Evolutionary conservation across 2,329 filamentous ascomycete species (phyloP).

Genomic region (Talaromyces sp.): DNA sequence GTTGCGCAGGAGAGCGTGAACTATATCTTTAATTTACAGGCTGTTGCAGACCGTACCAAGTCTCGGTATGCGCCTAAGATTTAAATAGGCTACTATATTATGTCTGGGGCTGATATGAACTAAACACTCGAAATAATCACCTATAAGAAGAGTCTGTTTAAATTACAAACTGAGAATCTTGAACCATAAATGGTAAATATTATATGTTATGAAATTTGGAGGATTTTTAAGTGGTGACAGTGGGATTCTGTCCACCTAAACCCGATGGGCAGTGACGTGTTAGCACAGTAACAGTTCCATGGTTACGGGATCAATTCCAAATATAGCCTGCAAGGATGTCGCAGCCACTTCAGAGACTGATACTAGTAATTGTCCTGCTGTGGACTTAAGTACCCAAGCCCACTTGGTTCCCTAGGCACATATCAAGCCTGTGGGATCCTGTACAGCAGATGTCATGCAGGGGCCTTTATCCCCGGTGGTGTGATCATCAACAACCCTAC

Average conservation of each 20-base stretch:
- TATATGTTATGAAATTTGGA: background rate
- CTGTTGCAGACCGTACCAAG: slow-evolving; percentile 47
- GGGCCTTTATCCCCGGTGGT: slow-evolving; percentile 6
- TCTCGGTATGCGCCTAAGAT: slow-evolving; percentile 41
- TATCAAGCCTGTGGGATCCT: background rate
- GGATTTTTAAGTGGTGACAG: background rate
- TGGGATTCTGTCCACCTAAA: background rate
- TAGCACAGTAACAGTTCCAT: slow-evolving; percentile 14
- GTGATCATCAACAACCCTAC: slow-evolving; percentile 12
- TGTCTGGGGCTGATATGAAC: background rate
- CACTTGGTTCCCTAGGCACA: background rate
- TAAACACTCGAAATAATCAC: background rate
- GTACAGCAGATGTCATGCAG: slow-evolving; percentile 18
- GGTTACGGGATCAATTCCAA: slow-evolving; percentile 18
- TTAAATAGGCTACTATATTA: slow-evolving; percentile 12
- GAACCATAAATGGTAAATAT: background rate
- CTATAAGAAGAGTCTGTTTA: background rate
- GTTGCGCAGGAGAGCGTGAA: slow-evolving; percentile 67
- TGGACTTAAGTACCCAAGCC: background rate
- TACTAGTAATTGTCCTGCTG: too few species aligned
- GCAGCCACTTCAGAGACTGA: too few species aligned
- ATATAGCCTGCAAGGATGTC: slow-evolving; percentile 19
- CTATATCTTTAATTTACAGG: slow-evolving; percentile 61
- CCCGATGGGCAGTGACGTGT: slow-evolving; percentile 22
- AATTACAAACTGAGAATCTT: too few species aligned